Evolutionary conservation across 2,329 filamentous ascomycete species (phyloP).

Genomic region (Aspergillus cejpii): DNA sequence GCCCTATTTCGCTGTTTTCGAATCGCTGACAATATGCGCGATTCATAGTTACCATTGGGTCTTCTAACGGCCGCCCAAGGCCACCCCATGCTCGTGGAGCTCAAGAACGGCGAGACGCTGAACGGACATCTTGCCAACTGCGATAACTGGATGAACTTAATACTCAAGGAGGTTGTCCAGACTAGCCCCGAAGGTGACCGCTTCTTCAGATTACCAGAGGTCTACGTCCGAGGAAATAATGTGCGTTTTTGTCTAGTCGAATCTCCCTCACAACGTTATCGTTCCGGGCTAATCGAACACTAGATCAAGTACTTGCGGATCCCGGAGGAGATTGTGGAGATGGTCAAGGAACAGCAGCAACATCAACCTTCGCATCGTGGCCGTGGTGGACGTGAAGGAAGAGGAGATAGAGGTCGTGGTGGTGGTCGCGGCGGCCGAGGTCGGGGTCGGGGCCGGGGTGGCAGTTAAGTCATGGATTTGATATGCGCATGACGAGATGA

Average conservation of each 20-base stretch:
- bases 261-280: not conserved
- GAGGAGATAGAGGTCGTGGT: conserved; percentile 38
- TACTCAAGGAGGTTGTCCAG: conserved; percentile 92
- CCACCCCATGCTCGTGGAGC: conserved; percentile 94
- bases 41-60: conserved; percentile 56
- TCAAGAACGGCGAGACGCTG: conserved; percentile 94
- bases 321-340: conserved; percentile 91
- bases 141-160: conserved; percentile 99
- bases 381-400: conserved; percentile 37
- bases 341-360: conserved; percentile 88
- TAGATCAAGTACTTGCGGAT: conserved; percentile 98
- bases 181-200: conserved; percentile 92
- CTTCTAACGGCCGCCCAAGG: conserved; percentile 93
- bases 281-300: conserved; percentile 4
- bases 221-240: conserved; percentile 96
- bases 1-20: not conserved
- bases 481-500: conserved; percentile 12
- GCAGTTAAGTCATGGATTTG: conserved; percentile 18
- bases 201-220: conserved; percentile 85
- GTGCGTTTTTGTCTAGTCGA: conserved; percentile 48
- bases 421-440: conserved; percentile 42
- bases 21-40: not conserved
- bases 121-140: conserved; percentile 94
- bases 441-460: conserved; percentile 40
- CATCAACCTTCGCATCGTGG: conserved; percentile 48